phyloP scores from a whole-genome alignment of 106 monocot genomes.

The Phalaenopsis aphrodite region DNA sequence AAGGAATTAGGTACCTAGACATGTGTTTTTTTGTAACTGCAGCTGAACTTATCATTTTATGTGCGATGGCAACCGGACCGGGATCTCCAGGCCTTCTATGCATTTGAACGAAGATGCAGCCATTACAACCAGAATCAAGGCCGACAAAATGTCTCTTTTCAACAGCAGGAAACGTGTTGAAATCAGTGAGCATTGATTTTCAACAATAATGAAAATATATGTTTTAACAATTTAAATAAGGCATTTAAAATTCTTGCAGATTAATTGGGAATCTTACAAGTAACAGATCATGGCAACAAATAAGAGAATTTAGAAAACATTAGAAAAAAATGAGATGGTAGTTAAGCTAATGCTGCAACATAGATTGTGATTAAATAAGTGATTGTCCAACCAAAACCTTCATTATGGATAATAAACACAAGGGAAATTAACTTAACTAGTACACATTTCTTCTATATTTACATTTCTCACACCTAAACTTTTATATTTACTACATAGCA shows the following conservation, averaged over 20 bases:
- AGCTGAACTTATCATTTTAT: constrained; percentile 71
- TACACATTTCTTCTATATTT: no score
- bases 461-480: no score
- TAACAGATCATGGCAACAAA: neutral
- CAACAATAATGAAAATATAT: neutral
- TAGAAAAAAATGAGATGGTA: no score
- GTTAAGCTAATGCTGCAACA: no score
- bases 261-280: neutral
- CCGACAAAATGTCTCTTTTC: constrained; percentile 84
- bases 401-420: neutral
- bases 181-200: neutral
- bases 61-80: constrained; percentile 55
- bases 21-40: constrained; percentile 79
- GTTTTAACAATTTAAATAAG: neutral
- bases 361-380: no score
- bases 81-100: constrained; percentile 65
- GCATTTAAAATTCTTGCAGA: neutral
- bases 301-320: neutral
- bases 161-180: constrained; percentile 9
- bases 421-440: neutral
- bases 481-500: no score
- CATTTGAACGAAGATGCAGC: constrained; percentile 93
- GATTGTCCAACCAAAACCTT: neutral
- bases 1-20: constrained; percentile 59
- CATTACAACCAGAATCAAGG: constrained; percentile 95